A percentile compares a stretch with the other conserved stretches of the same genome.
phyloP scores from a whole-genome alignment of 116 monocot species.

The Iris pallida region DNA sequence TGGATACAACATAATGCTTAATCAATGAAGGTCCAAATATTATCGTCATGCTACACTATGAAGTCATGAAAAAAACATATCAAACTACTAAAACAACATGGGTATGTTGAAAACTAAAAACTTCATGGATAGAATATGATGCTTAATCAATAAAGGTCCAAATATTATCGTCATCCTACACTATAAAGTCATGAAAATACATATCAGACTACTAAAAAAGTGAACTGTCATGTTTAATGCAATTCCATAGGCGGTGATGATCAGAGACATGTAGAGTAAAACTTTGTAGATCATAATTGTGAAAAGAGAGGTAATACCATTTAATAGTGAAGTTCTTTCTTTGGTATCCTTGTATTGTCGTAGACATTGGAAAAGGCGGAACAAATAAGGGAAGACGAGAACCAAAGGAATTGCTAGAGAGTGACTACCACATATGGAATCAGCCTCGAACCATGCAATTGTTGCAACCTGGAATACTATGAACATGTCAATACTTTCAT shows the following conservation, averaged over 20 bases:
- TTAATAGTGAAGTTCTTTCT: constrained; percentile 80
- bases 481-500: too few relatives aligned
- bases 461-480: constrained; percentile 75
- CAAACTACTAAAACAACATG: too few relatives aligned
- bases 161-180: too few relatives aligned
- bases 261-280: background rate
- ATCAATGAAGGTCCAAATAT: too few relatives aligned
- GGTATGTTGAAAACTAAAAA: too few relatives aligned
- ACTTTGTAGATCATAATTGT: background rate
- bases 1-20: too few relatives aligned
- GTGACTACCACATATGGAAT: constrained; percentile 94
- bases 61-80: too few relatives aligned
- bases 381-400: constrained; percentile 87
- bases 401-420: constrained; percentile 80
- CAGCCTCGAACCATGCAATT: constrained; percentile 99
- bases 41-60: too few relatives aligned
- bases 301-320: constrained; percentile 45
- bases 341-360: constrained; percentile 89
- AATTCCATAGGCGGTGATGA: background rate
- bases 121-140: too few relatives aligned
- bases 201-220: too few relatives aligned
- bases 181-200: too few relatives aligned
- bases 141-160: too few relatives aligned
- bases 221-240: background rate
- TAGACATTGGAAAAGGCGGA: constrained; percentile 88